These are phyloP conservation scores for Pestalotiopsis sp. DNA, from an alignment of 2,329 filamentous ascomycete species.

Conservation along the genomic window DNA sequence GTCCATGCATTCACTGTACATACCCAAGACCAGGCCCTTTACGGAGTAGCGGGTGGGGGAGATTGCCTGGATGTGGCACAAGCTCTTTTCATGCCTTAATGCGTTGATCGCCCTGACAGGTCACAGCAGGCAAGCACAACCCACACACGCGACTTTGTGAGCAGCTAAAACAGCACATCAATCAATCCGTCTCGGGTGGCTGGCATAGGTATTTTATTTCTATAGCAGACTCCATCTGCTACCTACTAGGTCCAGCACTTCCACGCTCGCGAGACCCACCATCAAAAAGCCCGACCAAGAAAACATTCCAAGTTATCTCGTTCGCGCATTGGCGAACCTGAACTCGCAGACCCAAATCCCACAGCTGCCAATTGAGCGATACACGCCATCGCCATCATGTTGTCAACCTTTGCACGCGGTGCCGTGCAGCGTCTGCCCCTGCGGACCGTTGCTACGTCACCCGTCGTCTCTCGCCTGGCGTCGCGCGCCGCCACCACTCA, in stretches of 20 bases:
- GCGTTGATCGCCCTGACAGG: background rate
- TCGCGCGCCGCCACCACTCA: background rate
- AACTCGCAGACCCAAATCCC: background rate
- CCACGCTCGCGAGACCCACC: background rate
- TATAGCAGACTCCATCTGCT: background rate
- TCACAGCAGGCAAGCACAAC: background rate
- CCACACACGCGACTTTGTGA: conserved; percentile 2
- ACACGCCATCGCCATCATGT: conserved; percentile 34
- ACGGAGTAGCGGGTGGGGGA: background rate
- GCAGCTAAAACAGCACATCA: background rate
- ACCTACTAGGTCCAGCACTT: background rate
- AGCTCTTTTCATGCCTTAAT: background rate
- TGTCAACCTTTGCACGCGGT: conserved; percentile 42
- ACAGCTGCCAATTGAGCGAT: background rate
- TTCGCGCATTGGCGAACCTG: conserved; percentile 4
- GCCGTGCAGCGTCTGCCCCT: conserved; percentile 37
- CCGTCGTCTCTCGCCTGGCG: conserved; percentile 14
- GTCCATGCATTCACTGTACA: background rate
- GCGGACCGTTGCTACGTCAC: conserved; percentile 20
- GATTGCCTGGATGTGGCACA: background rate
- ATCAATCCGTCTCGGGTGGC: background rate
- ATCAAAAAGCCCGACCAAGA: background rate
- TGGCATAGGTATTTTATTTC: background rate
- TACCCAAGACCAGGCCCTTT: background rate
- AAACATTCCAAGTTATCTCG: background rate